Base-by-base conservation (phyloP, 108 stramenopile genomes). In the Pseudonitzschia pungens region DNA sequence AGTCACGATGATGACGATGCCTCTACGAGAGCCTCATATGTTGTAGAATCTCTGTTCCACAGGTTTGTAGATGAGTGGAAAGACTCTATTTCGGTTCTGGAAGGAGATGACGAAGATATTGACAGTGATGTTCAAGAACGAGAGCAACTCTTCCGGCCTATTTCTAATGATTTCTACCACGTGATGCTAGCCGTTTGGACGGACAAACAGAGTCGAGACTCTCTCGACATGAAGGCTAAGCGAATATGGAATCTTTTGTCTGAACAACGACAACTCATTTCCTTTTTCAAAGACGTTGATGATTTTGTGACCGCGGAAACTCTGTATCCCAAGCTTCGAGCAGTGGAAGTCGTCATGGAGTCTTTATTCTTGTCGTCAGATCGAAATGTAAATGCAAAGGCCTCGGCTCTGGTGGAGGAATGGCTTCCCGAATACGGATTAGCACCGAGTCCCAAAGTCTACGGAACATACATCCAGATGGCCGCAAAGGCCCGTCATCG, bases 121-220 rank as follows among this genome's bases (percentile, higher is more conserved):
- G 27, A 59, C 8, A 21, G 28, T 18, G 43, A 28, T 18, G 29
- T 18, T 31, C 29, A 40, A 43, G 75, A 76, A 62, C 48, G 54
- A n/a, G 75, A 76, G 45, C 42, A 62, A 36, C 26, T 56, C n/a
- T 76, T 76, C 51, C 75, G 75, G 11, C 73, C 70, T n/a, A 66
- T 33, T 20, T 15, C 75, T 15, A 26, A 1, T 45, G 70, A 72
- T 31, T 81, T 72, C 42, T 12, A 62, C 40, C 29, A 32, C 12
- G 71, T 65, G 50, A 76, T 78, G 29, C 15, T 60, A 10, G 74
- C 65, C 12, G 29, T 62, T 16, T 78, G 75, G 71, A 40, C 12
- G 40, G 60, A 62, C 29, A 33, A 58, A 18, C 40, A 56, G 51
- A 40, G 28, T 3, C 53, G 36, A 11, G 54, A 68, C 18, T 33